phyloP scores from a whole-genome alignment of 1,139 yeast genomes.

The Candida sanyaensis region DNA sequence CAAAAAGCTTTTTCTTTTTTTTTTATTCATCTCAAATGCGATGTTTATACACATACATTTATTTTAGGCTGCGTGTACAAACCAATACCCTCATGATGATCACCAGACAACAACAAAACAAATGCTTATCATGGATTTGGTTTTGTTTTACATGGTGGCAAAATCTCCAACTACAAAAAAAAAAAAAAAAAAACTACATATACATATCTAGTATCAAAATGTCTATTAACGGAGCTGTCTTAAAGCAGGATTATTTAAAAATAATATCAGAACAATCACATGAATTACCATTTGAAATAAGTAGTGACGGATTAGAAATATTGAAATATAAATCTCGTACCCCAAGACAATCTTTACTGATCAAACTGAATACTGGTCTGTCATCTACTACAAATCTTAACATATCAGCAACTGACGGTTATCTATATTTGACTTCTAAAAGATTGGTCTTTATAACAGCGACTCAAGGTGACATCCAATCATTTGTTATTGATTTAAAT shows the following conservation, averaged over 20 bases:
- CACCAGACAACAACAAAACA: too few relatives aligned
- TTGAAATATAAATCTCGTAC: conserved; percentile 22
- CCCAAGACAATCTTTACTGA: conserved; percentile 25
- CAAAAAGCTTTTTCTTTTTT: too few relatives aligned
- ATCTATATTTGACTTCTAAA: conserved; percentile 36
- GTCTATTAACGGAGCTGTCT: conserved; percentile 34
- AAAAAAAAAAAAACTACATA: background rate
- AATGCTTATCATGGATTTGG: too few relatives aligned
- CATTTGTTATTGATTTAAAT: conserved; percentile 34
- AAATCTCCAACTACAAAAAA: background rate
- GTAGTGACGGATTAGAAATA: conserved; percentile 19
- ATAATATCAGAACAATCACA: conserved; percentile 17
- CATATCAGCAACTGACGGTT: conserved; percentile 36
- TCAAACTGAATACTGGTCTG: conserved; percentile 16
- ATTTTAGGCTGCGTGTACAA: too few relatives aligned
- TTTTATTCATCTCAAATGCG: too few relatives aligned
- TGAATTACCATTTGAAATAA: conserved; percentile 25
- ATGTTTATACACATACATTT: too few relatives aligned
- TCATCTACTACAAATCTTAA: conserved; percentile 13
- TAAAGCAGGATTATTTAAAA: conserved; percentile 23
- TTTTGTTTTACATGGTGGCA: background rate
- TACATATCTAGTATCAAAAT: conserved; percentile 14
- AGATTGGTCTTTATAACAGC: conserved; percentile 39
- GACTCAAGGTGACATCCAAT: conserved; percentile 40
- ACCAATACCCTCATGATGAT: too few relatives aligned